Percentiles rank a stretch among this genome's conserved stretches.
These are phyloP conservation scores for Suhomyces yuchorum DNA, from an alignment of 1,139 yeast genomes.

Conservation along the genomic window DNA sequence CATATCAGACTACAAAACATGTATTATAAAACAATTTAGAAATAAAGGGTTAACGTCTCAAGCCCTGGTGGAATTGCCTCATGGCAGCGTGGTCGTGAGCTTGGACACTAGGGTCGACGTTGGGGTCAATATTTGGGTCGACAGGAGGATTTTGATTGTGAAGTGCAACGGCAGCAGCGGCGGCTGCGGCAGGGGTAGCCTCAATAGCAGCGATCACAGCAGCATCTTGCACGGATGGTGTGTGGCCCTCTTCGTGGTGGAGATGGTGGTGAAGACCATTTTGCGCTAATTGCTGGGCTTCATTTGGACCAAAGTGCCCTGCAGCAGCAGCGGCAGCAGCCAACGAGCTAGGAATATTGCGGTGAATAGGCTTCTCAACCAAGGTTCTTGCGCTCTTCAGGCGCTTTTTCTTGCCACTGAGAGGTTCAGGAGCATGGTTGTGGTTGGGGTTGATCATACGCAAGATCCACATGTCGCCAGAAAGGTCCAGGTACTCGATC, in stretches of 20 bases:
- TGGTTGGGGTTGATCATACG: conserved; percentile 53
- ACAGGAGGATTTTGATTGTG: conserved; percentile 37
- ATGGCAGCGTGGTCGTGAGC: conserved; percentile 45
- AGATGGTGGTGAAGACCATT: conserved; percentile 23
- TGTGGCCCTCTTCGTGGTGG: conserved; percentile 28
- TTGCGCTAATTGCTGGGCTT: conserved; percentile 23
- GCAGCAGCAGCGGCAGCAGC: conserved; percentile 18
- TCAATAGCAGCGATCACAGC: conserved; percentile 52
- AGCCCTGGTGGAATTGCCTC: conserved; percentile 16
- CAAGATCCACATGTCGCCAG: conserved; percentile 49
- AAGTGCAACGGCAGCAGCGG: conserved; percentile 33
- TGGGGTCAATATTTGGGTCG: conserved; percentile 48
- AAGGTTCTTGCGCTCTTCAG: conserved; percentile 44
- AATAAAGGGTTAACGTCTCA: conserved; percentile 16
- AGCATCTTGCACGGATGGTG: conserved; percentile 45
- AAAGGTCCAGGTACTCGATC: conserved; percentile 21
- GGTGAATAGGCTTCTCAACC: conserved; percentile 50
- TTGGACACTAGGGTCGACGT: conserved; percentile 48
- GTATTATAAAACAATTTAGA: conserved; percentile 14
- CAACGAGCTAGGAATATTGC: conserved; percentile 18
- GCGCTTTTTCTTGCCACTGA: conserved; percentile 37
- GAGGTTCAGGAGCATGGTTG: conserved; percentile 51
- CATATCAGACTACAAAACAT: conserved; percentile 7
- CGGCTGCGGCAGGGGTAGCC: conserved; percentile 42
- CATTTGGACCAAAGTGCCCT: conserved; percentile 25